Evolutionary conservation across 495 filamentous ascomycete species (phyloP).

Genomic region (Cryomyces minteri): DNA sequence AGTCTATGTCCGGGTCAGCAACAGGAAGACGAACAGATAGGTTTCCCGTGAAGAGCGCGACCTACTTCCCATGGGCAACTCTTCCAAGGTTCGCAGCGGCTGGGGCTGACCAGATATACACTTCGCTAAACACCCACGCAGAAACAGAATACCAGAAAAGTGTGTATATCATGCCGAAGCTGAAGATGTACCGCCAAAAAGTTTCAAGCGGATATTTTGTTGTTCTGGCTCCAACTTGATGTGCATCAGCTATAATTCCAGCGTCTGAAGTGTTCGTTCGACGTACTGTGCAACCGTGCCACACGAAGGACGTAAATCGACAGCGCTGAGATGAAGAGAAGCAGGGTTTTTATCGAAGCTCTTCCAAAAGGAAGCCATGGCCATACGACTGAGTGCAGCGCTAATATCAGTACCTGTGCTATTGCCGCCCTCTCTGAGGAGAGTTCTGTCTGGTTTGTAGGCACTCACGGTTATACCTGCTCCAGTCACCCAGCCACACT

Average conservation of each 20-base stretch:
- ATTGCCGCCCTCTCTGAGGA: background rate
- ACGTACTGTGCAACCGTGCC: slow-evolving; percentile 54
- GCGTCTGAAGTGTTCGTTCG: background rate
- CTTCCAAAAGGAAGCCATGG: slow-evolving; percentile 67
- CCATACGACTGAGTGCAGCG: slow-evolving; percentile 45
- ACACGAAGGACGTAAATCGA: slow-evolving; percentile 70
- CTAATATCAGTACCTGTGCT: background rate
- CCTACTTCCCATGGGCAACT: slow-evolving; percentile 45
- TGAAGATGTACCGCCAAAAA: slow-evolving; percentile 27
- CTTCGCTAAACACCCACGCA: slow-evolving; percentile 60
- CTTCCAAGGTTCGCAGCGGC: slow-evolving; percentile 45
- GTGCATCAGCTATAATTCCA: slow-evolving; percentile 1
- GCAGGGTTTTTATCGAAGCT: slow-evolving; percentile 50
- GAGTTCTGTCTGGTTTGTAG: background rate
- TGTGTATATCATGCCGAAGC: slow-evolving; percentile 27
- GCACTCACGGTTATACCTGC: slow-evolving; percentile 15
- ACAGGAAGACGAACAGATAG: slow-evolving; percentile 2
- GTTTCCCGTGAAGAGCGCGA: slow-evolving; percentile 2
- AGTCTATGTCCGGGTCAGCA: slow-evolving; percentile 16
- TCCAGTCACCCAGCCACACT: slow-evolving; percentile 49
- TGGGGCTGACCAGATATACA: slow-evolving; percentile 65
- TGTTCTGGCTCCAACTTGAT: slow-evolving; percentile 41
- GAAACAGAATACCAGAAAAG: slow-evolving; percentile 37
- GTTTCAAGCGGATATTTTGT: slow-evolving; percentile 47
- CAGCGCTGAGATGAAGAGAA: slow-evolving; percentile 49